Evolutionary conservation across 768 basidiomycete genomes (phyloP).

Genomic region (Trametes villosa): DNA sequence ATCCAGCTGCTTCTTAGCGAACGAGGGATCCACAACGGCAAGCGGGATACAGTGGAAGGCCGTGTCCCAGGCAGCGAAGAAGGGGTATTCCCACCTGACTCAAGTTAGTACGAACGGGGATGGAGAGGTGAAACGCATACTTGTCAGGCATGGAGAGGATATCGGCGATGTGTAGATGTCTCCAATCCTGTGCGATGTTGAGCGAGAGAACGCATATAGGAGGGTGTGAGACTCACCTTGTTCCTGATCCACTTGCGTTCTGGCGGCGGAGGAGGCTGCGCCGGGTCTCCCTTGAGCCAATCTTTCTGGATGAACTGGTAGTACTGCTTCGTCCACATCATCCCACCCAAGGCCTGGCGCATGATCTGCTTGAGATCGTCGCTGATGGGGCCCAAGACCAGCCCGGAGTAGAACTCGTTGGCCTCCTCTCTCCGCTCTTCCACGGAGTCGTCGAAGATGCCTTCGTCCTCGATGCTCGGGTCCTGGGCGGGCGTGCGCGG

Average conservation of each 20-base stretch:
- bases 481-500: constrained; percentile 76
- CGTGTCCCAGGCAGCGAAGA: constrained; percentile 98
- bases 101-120: constrained; percentile 15
- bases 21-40: constrained; percentile 91
- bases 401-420: constrained; percentile 89
- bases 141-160: constrained; percentile 99
- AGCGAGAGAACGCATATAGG: background rate
- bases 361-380: constrained; percentile 95
- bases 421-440: constrained; percentile 93
- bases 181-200: constrained; percentile 73
- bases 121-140: constrained; percentile 44
- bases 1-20: constrained; percentile 98
- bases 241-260: constrained; percentile 87
- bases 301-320: constrained; percentile 96
- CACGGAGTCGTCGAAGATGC: constrained; percentile 82
- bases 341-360: constrained; percentile 94
- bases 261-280: constrained; percentile 92
- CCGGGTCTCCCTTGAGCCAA: constrained; percentile 95
- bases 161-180: constrained; percentile 93
- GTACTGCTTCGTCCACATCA: constrained; percentile 99
- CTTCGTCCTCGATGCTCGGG: constrained; percentile 83
- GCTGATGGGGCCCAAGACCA: constrained; percentile 82
- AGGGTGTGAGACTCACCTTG: constrained; percentile 49
- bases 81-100: constrained; percentile 94
- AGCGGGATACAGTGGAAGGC: constrained; percentile 99